Evolutionary conservation across 176 grass and related monocot genomes (phyloP).

Genomic region (Eragrostis nindensis): DNA sequence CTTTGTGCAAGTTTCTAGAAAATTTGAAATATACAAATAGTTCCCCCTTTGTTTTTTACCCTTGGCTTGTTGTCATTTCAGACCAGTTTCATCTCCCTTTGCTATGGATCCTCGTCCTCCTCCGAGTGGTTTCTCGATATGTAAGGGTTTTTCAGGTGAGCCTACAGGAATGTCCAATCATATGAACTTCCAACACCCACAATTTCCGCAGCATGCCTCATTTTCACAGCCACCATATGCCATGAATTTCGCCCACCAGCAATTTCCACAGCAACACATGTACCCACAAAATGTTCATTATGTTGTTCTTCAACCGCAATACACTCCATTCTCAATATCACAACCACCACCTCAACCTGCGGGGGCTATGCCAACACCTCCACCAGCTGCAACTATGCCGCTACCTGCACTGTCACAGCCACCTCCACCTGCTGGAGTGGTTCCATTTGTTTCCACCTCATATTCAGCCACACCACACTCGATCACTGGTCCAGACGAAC

Average conservation of each 20-base stretch:
- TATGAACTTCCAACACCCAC: slow-evolving; percentile 18
- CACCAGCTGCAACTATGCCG: slow-evolving; percentile 20
- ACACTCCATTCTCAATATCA: slow-evolving; percentile 42
- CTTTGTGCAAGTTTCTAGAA: not conserved
- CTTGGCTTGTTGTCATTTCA: slow-evolving; percentile 20
- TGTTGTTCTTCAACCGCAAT: slow-evolving; percentile 47
- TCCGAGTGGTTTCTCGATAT: not conserved
- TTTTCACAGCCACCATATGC: slow-evolving; percentile 41
- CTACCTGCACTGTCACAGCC: not conserved
- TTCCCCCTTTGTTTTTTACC: not conserved
- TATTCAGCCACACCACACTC: slow-evolving; percentile 26
- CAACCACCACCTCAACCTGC: slow-evolving; percentile 3
- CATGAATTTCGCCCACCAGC: slow-evolving; percentile 35
- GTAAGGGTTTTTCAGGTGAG: slow-evolving; percentile 12
- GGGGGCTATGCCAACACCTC: slow-evolving; percentile 8
- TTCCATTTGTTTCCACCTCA: slow-evolving; percentile 24
- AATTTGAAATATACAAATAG: not conserved
- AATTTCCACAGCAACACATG: slow-evolving; percentile 32
- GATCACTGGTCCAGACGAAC: slow-evolving; percentile 30
- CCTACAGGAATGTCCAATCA: slow-evolving; percentile 10
- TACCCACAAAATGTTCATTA: slow-evolving; percentile 43
- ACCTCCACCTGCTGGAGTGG: slow-evolving; percentile 7
- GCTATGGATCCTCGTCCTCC: slow-evolving; percentile 26
- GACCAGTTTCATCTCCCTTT: not conserved
- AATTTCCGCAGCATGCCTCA: slow-evolving; percentile 33